Base-by-base conservation (phyloP, 139 green algal genomes). In the Asterochloris sp. region DNA sequence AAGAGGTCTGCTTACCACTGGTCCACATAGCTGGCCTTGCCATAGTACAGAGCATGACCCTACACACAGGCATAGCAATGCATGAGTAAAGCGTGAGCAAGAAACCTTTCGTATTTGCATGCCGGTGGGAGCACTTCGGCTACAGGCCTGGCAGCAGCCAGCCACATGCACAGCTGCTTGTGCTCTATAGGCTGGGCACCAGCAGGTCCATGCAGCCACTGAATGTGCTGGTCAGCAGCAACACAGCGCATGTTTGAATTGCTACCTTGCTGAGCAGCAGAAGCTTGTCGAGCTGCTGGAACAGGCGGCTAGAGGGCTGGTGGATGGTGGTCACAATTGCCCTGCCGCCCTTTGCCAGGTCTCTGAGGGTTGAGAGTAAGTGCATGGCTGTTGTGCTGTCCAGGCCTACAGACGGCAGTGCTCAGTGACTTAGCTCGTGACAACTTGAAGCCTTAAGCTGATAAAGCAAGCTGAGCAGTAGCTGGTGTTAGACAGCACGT, bases 301-400 rank as follows among this genome's bases (percentile, higher is more conserved):
- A 98, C 29, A 98, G 87, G 19, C 94, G 87, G 11, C 81, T 90
- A 82, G 87, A 93, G 71, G 96, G 96, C 90, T 98, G 96, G 63
- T 81, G 77, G 27, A 81, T 81, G 62, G 77, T 81, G 62, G 77
- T 93, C 13, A 97, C 80, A 69, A 98, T 91, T 23, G 92, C 89
- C 17, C 91, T 87, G n/a, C 96, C 95, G 11, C 91, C 93, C 54
- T 84, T 63, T 0, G 93, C 92, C 78, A 98, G 90, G 62, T 83
- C 61, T 16, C 90, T 84, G 78, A 98, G 88, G 24, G 89, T 92
- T 69, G 86, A 85, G 78, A 98, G 76, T 60, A 98, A 89, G 69
- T 92, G 87, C 83, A 98, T 93, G n/a, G 94, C 93, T 0, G 96
- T 98, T 23, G 96, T 98, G 62, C 85, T 91, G 91, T 99, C 96